phyloP scores from a whole-genome alignment of 768 basidiomycete genomes.

The Candolleomyces efflorescens region DNA sequence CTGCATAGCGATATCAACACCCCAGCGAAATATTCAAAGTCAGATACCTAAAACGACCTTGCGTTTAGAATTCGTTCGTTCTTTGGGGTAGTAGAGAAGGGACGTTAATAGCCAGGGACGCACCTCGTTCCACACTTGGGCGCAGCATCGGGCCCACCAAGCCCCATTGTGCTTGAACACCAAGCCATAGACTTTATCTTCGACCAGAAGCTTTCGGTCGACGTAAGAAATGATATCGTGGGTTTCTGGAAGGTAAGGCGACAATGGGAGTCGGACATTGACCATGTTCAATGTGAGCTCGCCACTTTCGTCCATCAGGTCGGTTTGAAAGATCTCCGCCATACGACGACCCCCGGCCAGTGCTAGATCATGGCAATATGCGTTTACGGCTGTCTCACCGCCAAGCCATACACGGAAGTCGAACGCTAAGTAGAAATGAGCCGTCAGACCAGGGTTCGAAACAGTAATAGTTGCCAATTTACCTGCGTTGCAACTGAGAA shows the following conservation, averaged over 20 bases:
- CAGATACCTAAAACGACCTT: too few relatives aligned
- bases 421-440: constrained; percentile 43
- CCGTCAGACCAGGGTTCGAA: not conserved
- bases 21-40: too few relatives aligned
- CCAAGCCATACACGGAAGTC: constrained; percentile 78
- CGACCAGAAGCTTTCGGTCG: constrained; percentile 26
- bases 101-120: too few relatives aligned
- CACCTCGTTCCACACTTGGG: constrained; percentile 47
- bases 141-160: constrained; percentile 47
- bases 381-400: constrained; percentile 73
- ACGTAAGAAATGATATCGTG: constrained; percentile 20
- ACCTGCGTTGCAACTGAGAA: constrained; percentile 53
- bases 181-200: constrained; percentile 31
- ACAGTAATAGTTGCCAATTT: constrained; percentile 1
- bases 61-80: too few relatives aligned
- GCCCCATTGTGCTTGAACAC: constrained; percentile 32
- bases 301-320: constrained; percentile 55
- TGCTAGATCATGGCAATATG: constrained; percentile 71
- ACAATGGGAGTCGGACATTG: constrained; percentile 39
- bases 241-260: constrained; percentile 18
- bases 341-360: constrained; percentile 60
- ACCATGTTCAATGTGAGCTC: constrained; percentile 78
- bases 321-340: constrained; percentile 61
- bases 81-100: too few relatives aligned
- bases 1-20: too few relatives aligned